phyloP scores from a whole-genome alignment of 495 filamentous ascomycete species.

The Hypoxylon trugodes region DNA sequence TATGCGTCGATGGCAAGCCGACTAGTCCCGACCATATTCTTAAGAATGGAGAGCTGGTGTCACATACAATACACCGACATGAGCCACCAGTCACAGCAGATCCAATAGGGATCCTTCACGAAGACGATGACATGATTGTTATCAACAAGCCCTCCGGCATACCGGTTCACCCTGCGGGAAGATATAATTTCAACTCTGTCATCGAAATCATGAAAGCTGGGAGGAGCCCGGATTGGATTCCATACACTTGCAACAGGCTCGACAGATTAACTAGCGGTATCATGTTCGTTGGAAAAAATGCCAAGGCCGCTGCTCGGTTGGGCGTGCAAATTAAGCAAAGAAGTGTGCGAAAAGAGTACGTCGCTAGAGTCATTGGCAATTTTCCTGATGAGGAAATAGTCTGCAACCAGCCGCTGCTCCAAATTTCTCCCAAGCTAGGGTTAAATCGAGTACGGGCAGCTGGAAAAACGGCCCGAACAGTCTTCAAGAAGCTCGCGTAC shows the following conservation, averaged over 20 bases:
- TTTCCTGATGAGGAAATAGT: conserved; percentile 86
- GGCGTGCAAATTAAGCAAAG: conserved; percentile 73
- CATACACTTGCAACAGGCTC: conserved; percentile 89
- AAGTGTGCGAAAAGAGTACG: conserved; percentile 90
- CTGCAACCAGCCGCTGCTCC: conserved; percentile 92
- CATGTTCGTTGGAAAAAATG: conserved; percentile 94
- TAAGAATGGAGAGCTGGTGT: conserved; percentile 75
- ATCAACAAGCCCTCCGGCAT: conserved; percentile 97
- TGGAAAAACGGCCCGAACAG: conserved; percentile 86
- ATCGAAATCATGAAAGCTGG: conserved; percentile 91
- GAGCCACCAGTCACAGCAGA: conserved; percentile 90
- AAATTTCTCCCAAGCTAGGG: conserved; percentile 93
- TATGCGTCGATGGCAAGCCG: conserved; percentile 75
- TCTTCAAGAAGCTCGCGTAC: conserved; percentile 89
- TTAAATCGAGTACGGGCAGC: conserved; percentile 92
- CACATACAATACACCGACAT: conserved; percentile 93
- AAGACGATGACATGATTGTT: conserved; percentile 89
- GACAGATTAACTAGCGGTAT: conserved; percentile 93
- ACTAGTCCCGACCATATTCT: conserved; percentile 58
- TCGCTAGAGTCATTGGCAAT: conserved; percentile 87
- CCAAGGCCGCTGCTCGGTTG: conserved; percentile 80
- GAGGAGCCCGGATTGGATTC: conserved; percentile 71
- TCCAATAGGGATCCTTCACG: conserved; percentile 82
- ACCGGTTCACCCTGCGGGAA: conserved; percentile 92
- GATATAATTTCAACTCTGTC: conserved; percentile 93